Evolutionary conservation across 2,329 filamentous ascomycete genomes (phyloP), one percentile per base, ranked within the genome.

Genomic region (Epicoccum nigrum): DNA sequence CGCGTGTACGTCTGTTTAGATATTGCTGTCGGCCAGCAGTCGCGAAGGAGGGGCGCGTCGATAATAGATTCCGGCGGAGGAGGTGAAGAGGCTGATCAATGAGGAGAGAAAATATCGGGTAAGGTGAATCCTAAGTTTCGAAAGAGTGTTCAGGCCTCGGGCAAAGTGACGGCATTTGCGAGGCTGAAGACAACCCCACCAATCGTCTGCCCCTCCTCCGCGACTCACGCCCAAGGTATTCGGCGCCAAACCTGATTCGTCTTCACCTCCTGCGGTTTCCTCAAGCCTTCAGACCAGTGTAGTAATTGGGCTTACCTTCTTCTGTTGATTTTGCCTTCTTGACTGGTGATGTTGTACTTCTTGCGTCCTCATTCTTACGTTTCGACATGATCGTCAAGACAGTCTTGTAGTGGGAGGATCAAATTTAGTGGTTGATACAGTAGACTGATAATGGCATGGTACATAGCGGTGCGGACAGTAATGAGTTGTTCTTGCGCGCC

Each of bases 121-220:
- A 42, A 31, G 19, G 35, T 32, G 45, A 45, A 17, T 41, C 44
- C 45, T 48, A 37, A 35, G 21, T 37, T 35, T 44, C 33, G 43
- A 46, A 38, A 37, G 27, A 38, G 35, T 42, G 21, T 39, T 32
- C 34, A 25, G 45, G 34, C 48, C 43, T 50, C 56, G 54, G 45
- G 48, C 45, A 51, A 32, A 54, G 58, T 60, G 60, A 57, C 55
- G 49, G 60, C 56, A 60, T 56, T 54, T 40, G 51, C 48, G 55
- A 61, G 57, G 48, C 54, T 53, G 48, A 33, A 57, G 49, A 52
- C 55, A 53, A 60, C 53, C 60, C 50, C 55, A 57, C 55, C 48
- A 58, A 40, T 48, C 2, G 39, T 9, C 9, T 44, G 45, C 51
- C 51, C 51, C 42, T 51, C 45, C 21, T 40, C 23, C 32, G 23